Base-by-base conservation (phyloP, 2,329 filamentous ascomycete genomes). In the Ophiocordyceps sinensis region DNA sequence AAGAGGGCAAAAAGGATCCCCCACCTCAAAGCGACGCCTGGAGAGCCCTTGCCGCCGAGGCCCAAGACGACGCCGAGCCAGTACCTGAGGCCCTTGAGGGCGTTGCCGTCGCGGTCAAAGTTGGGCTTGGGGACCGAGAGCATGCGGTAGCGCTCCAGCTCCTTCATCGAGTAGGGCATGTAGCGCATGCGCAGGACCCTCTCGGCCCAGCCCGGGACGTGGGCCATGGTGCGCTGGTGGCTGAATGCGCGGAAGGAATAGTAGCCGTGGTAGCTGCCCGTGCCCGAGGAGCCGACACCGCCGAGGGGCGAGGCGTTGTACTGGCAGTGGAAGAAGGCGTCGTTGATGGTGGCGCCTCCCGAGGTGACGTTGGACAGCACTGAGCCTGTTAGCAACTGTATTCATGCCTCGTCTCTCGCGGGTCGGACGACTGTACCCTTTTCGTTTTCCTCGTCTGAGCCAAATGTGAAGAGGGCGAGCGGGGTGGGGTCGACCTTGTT, bases 401-500 rank as follows among this genome's bases (percentile, higher is more conserved):
- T 48, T 7, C 23, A 26, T 26, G 23, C 3, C 15, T 14, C 38
- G n/a, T 21, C n/a, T 13, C 30, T 31, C 30, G 30, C 3, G 5
- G 30, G 11, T 13, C 1, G 11, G 12, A 5, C 12, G n/a, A n/a
- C 14, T 14, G 12, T 66, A 85, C 82, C 68, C 57, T 82, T 82
- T 28, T 82, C 70, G 37, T 81, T 84, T 57, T 95, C 89, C 3
- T 68, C 68, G 52, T 86, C 84, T 47, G 71, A 82, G 41, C 88
- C 89, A 61, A 96, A 96, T 6, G 84, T 75, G 58, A 86, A 94
- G 36, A 95, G 67, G 10, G 81, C 79, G 34, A 98, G 68, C 0
- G 91, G 88, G 1, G 88, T 95, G 40, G 79, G 73, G 60, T 94
- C 80, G 38, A 95, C 75, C 41, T 74, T 66, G 59, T 93, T 89